These are phyloP conservation scores for Saccharomycopsis hybrid DNA, from an alignment of 1,139 yeast species.

Conservation along the genomic window DNA sequence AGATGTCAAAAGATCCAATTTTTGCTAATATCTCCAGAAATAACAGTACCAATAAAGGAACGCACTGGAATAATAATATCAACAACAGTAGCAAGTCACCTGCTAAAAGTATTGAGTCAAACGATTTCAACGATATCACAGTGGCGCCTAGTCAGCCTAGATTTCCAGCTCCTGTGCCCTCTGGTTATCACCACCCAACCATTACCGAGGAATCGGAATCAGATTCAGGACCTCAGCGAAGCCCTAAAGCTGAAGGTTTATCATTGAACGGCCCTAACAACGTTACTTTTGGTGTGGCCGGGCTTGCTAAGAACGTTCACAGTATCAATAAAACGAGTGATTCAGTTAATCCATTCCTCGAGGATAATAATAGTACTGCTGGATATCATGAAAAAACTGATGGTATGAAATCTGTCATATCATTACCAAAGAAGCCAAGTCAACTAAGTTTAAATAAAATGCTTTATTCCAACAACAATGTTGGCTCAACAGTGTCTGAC, in stretches of 20 bases:
- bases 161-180: slow-evolving; percentile 5
- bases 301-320: neutral
- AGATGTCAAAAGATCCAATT: slow-evolving; percentile 21
- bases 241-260: too few species aligned
- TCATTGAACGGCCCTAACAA: too few species aligned
- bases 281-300: neutral
- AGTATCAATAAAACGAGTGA: neutral
- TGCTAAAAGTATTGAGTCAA: neutral
- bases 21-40: slow-evolving; percentile 18
- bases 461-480: slow-evolving; percentile 1
- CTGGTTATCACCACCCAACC: neutral
- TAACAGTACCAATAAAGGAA: neutral
- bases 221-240: neutral
- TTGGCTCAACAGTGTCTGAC: neutral
- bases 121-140: neutral
- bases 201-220: slow-evolving; percentile 9
- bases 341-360: too few species aligned
- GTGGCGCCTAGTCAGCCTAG: neutral
- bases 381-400: neutral
- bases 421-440: slow-evolving; percentile 12
- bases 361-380: too few species aligned
- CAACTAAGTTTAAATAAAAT: slow-evolving; percentile 14
- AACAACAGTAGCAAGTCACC: neutral
- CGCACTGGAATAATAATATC: neutral
- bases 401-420: neutral